These are phyloP conservation scores for Xylariaceae sp. DNA, from an alignment of 2,329 filamentous ascomycete genomes.

Conservation along the genomic window DNA sequence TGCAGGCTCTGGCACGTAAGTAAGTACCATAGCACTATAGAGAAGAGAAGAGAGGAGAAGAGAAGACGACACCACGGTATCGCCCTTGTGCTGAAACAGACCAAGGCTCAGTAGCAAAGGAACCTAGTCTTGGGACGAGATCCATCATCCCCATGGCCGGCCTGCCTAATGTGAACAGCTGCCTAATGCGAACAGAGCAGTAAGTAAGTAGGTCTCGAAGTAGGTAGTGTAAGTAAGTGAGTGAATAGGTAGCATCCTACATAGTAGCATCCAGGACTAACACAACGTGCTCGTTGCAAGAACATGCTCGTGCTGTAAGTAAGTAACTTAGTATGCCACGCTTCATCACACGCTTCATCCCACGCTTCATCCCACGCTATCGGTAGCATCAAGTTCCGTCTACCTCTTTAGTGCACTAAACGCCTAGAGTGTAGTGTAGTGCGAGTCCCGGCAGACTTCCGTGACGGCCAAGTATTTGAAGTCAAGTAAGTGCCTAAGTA, in stretches of 20 bases:
- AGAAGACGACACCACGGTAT: constrained; percentile 5
- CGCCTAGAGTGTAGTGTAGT: neutral
- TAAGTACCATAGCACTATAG: no score
- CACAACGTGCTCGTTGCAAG: constrained; percentile 8
- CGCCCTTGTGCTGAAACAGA: constrained; percentile 5
- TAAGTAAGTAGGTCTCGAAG: no score
- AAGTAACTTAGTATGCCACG: no score
- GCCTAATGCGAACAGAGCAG: no score
- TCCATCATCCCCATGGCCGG: no score
- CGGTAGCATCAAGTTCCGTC: neutral
- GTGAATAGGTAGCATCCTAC: neutral
- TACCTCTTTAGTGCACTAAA: neutral
- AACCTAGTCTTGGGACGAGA: no score
- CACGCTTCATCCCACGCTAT: neutral
- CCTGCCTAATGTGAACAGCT: no score
- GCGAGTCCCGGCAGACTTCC: neutral
- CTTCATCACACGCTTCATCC: constrained; percentile 2
- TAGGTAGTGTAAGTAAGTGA: neutral
- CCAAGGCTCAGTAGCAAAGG: neutral
- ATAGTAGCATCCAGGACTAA: constrained; percentile 13
- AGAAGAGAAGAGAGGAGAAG: neutral
- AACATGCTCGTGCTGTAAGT: constrained; percentile 1
- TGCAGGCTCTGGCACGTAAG: constrained; percentile 12
- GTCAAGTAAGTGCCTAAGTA: no score
- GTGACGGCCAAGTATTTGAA: no score